A percentile compares a stretch with the other conserved stretches of the same genome.
phyloP scores from a whole-genome alignment of 805 yeast genomes.

The Nakazawaea peltata region DNA sequence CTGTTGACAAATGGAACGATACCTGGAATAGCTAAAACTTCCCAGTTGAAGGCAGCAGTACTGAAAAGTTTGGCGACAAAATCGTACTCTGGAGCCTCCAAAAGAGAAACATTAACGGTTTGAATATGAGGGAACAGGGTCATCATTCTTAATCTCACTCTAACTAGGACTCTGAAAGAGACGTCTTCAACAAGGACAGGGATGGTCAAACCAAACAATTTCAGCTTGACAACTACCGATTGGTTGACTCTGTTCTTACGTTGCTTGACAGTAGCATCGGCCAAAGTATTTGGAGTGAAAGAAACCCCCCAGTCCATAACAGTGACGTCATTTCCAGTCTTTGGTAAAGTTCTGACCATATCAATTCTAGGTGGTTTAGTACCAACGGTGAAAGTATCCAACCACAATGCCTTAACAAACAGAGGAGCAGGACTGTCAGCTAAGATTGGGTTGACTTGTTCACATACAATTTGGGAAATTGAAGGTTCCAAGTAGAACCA shows the following conservation, averaged over 20 bases:
- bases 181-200: conserved; percentile 78
- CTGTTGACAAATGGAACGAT: conserved; percentile 73
- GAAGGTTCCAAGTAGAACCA: conserved; percentile 92
- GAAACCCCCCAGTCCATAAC: conserved; percentile 98
- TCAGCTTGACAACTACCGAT: conserved; percentile 66
- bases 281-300: conserved; percentile 83
- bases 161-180: conserved; percentile 63
- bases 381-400: conserved; percentile 85
- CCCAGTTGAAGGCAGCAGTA: conserved; percentile 81
- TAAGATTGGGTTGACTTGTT: conserved; percentile 75
- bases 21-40: conserved; percentile 82
- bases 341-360: conserved; percentile 78
- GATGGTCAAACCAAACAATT: conserved; percentile 72
- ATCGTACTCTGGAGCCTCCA: conserved; percentile 86
- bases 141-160: conserved; percentile 87
- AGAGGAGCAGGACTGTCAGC: conserved; percentile 76
- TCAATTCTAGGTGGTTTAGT: conserved; percentile 95
- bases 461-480: conserved; percentile 75
- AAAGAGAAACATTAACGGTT: conserved; percentile 76
- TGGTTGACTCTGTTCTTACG: conserved; percentile 79
- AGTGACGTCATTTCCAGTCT: conserved; percentile 86
- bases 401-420: conserved; percentile 75
- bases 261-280: conserved; percentile 82
- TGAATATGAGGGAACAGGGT: conserved; percentile 88
- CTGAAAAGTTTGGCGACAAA: conserved; percentile 72